Evolutionary conservation across 441 rosid species (phyloP).

Genomic region (Erodium trifolium): DNA sequence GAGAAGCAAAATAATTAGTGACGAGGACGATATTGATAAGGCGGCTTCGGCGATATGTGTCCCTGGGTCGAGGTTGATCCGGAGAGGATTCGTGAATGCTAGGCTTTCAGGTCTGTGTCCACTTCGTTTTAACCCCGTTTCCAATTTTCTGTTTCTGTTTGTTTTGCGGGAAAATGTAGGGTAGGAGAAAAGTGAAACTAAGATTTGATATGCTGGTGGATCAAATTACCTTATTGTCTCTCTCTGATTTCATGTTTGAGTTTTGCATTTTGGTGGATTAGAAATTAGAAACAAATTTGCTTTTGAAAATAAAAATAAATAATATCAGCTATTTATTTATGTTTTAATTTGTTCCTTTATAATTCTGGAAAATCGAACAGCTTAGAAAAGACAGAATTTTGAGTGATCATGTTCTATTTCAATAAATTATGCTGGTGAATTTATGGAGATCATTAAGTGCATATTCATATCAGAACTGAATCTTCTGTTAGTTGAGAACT

Average conservation of each 20-base stretch:
- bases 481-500: not conserved
- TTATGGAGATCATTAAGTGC: not conserved
- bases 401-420: not conserved
- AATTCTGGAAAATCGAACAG: not conserved
- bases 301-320: no score
- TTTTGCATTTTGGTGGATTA: not conserved
- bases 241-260: not conserved
- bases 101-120: constrained; percentile 15
- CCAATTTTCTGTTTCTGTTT: not conserved
- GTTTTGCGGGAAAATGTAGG: not conserved
- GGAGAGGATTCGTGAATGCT: constrained; percentile 18
- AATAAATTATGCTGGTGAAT: not conserved
- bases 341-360: no score
- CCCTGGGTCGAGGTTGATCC: constrained; percentile 20
- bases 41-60: constrained; percentile 17
- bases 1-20: not conserved
- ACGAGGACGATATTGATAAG: constrained; percentile 8
- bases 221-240: not conserved
- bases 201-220: not conserved
- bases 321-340: no score
- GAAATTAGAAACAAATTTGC: no score
- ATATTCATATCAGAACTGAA: not conserved
- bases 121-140: not conserved
- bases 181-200: not conserved
- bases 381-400: not conserved